These are phyloP conservation scores for Claviceps spartinae DNA, from an alignment of 2,329 filamentous ascomycete genomes.

Conservation along the genomic window DNA sequence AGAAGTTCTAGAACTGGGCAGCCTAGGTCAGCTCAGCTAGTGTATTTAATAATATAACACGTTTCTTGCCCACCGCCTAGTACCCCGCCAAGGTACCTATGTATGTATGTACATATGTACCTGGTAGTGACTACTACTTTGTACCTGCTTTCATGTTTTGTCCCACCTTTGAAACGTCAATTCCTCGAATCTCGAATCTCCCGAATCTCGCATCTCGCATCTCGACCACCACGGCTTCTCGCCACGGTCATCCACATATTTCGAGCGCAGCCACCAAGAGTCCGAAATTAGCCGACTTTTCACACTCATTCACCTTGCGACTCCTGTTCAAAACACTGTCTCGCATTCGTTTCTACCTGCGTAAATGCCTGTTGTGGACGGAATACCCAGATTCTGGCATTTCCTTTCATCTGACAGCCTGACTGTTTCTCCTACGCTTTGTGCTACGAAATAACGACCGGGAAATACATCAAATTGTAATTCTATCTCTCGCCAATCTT, in stretches of 20 bases:
- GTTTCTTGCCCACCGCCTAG: no score
- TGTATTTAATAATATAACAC: no score
- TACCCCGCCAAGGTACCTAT: no score
- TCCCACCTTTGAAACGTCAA: background rate
- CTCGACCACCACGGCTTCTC: background rate
- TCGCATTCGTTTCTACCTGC: background rate
- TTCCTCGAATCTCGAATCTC: background rate
- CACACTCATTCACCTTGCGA: background rate
- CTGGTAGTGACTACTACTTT: background rate
- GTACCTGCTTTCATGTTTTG: background rate
- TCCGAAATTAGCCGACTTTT: background rate
- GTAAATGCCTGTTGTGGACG: background rate
- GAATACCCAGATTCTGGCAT: conserved; percentile 1
- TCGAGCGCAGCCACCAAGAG: background rate
- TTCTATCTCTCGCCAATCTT: background rate
- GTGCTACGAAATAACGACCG: conserved; percentile 1
- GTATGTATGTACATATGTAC: no score
- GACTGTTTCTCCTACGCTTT: background rate
- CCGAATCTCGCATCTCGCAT: background rate
- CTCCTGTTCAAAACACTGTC: background rate
- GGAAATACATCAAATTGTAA: background rate
- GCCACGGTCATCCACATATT: background rate
- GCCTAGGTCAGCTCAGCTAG: no score
- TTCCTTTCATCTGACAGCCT: background rate
- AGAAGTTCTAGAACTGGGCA: no score